Conservation (phyloP, 2,329 filamentous ascomycete genomes). For the Teratosphaeriaceae sp. region DNA sequence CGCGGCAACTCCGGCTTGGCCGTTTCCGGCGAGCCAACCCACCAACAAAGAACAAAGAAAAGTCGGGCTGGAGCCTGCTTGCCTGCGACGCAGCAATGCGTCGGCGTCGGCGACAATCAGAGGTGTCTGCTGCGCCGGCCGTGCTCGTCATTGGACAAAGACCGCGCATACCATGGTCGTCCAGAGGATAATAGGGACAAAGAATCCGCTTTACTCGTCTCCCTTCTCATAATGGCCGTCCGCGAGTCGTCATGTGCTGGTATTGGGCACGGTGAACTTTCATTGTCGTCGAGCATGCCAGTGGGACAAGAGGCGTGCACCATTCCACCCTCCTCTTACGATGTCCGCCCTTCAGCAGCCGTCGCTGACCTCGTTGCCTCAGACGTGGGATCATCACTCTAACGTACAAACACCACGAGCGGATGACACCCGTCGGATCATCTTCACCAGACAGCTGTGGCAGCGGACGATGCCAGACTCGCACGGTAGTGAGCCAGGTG, state of each 20-base stretch:
- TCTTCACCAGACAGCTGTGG: slow-evolving; percentile 33
- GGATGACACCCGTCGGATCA: slow-evolving; percentile 23
- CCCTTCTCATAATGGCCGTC: slow-evolving; percentile 21
- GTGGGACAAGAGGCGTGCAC: slow-evolving; percentile 26
- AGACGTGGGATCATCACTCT: slow-evolving; percentile 10
- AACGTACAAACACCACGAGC: slow-evolving; percentile 21
- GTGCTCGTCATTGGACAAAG: slow-evolving; percentile 29
- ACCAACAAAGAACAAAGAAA: slow-evolving; percentile 33
- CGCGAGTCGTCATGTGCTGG: slow-evolving; percentile 22
- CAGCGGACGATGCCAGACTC: slow-evolving; percentile 31
- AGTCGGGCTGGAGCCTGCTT: slow-evolving; percentile 8
- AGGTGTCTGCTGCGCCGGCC: slow-evolving; percentile 16
- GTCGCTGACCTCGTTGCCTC: slow-evolving; percentile 13
- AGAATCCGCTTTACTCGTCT: slow-evolving; percentile 19
- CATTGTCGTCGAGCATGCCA: slow-evolving; percentile 28
- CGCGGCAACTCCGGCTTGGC: slow-evolving; percentile 19
- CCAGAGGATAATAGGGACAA: slow-evolving; percentile 28
- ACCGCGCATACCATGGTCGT: slow-evolving; percentile 24
- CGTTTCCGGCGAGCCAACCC: slow-evolving; percentile 25
- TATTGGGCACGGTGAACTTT: slow-evolving; percentile 23
- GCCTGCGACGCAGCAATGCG: slow-evolving; percentile 11
- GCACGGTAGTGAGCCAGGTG: slow-evolving; percentile 19
- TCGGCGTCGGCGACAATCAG: slow-evolving; percentile 28
- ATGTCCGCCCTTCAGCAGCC: slow-evolving; percentile 24
- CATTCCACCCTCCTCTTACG: slow-evolving; percentile 21